Base-by-base conservation (phyloP, 352 stramenopile genomes). In the Thraustotheca clavata region DNA sequence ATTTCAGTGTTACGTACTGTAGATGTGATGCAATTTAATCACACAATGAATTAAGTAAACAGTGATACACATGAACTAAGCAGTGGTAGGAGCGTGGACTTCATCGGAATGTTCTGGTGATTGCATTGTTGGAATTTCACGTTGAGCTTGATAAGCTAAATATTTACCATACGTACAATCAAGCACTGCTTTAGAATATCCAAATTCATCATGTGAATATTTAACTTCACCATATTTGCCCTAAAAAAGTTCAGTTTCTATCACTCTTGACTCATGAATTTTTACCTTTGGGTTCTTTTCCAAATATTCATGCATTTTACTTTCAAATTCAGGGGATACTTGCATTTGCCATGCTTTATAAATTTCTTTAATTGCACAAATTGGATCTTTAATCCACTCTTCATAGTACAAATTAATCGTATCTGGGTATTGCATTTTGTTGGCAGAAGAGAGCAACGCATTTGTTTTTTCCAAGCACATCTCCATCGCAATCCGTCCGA, bases 211-310 rank as follows among this genome's bases (percentile, higher is more conserved):
- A 1, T 46, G 3, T 22, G 57, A 34, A 27, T 65, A 65, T 22
- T 65, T 54, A 34, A 40, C 11, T 12, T 54, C 38, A 12, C 57
- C 57, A 26, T 65, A 65, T 20, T 65, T 65, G 41, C 41, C 57
- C 57, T 65, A 39, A 20, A 29, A 16, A 14, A 46, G 14, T 26
- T 11, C n/a, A n/a, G n/a, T n/a, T n/a, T n/a, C n/a, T n/a, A n/a
- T n/a, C 22, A 54, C 47, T 43, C 18, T 43, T 14, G 1, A 61
- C 11, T 55, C 35, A 16, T 1, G 3, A 14, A 55, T 5, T 26
- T 33, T 20, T 54, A 65, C 57, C 57, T 65, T 65, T 40, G 57
- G 57, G 9, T 65, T 65, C 18, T 68, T 46, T 11, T 60, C 20
- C 27, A 68, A 26, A 26, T 68, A 68, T 9, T 26, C 39, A 11